Conservation (phyloP, 1,139 yeast genomes). For the Yamadazyma aaseri region DNA sequence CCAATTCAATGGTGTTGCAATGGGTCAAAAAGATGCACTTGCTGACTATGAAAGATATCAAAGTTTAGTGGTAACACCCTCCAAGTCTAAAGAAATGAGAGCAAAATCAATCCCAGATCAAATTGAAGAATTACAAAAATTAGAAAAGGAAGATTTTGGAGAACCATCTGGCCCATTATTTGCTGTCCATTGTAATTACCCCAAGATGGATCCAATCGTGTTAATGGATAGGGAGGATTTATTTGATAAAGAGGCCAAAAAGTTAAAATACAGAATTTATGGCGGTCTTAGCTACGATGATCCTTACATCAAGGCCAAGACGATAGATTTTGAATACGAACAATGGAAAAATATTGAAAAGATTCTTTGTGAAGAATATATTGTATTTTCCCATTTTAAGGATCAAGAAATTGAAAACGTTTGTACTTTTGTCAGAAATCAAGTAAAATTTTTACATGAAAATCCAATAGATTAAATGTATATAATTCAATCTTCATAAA, state of each 20-base stretch:
- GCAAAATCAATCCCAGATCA: constrained; percentile 52
- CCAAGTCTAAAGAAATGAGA: constrained; percentile 36
- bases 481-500: no score
- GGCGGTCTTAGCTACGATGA: constrained; percentile 25
- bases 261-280: constrained; percentile 30
- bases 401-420: constrained; percentile 21
- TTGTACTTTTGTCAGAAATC: constrained; percentile 29
- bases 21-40: constrained; percentile 39
- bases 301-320: constrained; percentile 15
- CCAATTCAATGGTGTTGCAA: constrained; percentile 36
- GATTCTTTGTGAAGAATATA: constrained; percentile 25
- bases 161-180: constrained; percentile 22
- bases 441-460: constrained; percentile 25
- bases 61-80: constrained; percentile 6
- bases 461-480: constrained; percentile 3
- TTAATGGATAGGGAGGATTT: constrained; percentile 26
- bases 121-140: constrained; percentile 19
- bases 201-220: constrained; percentile 36
- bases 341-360: constrained; percentile 34
- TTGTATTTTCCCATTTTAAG: constrained; percentile 26
- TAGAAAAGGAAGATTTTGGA: constrained; percentile 19
- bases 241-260: constrained; percentile 25
- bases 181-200: constrained; percentile 39
- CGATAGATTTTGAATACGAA: constrained; percentile 32
- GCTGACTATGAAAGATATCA: constrained; percentile 24